Conservation (phyloP, 176 grass and related monocot species). For the Cocos nucifera region DNA sequence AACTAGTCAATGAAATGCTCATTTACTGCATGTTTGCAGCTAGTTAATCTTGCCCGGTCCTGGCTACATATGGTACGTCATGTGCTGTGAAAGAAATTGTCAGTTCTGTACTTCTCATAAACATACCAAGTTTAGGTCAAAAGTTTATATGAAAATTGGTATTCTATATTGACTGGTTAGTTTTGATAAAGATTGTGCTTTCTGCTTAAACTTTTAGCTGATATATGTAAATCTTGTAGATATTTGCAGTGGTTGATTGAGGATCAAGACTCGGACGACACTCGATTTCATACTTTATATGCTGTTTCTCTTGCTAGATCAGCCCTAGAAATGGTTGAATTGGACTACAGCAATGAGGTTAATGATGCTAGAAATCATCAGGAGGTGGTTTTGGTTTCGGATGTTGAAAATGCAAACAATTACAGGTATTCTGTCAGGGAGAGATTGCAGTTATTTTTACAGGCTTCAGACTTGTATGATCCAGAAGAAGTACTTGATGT, state of each 20-base stretch:
- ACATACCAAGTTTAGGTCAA: too few species aligned
- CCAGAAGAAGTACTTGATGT: conserved; percentile 93
- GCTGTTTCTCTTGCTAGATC: conserved; percentile 72
- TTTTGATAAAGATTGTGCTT: too few species aligned
- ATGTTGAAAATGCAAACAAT: not conserved
- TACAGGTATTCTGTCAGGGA: conserved; percentile 51
- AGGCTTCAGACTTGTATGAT: conserved; percentile 90
- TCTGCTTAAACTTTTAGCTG: not conserved
- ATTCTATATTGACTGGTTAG: too few species aligned
- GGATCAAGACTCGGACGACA: conserved; percentile 71
- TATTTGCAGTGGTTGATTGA: conserved; percentile 98
- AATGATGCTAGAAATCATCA: conserved; percentile 30
- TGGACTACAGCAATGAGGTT: conserved; percentile 22
- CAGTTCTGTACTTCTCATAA: too few species aligned
- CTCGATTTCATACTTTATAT: conserved; percentile 83
- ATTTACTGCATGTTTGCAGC: too few species aligned
- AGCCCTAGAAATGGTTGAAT: conserved; percentile 44
- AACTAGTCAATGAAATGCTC: too few species aligned
- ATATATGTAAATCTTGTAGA: conserved; percentile 27
- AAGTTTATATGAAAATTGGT: too few species aligned
- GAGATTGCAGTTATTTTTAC: conserved; percentile 87
- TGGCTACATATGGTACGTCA: too few species aligned
- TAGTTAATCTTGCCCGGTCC: too few species aligned
- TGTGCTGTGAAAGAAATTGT: too few species aligned
- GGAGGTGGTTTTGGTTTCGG: not conserved